A percentile compares a stretch with the other conserved stretches of the same genome.
Evolutionary conservation across 768 basidiomycete species (phyloP).

Genomic region (Pulveroboletus frians): DNA sequence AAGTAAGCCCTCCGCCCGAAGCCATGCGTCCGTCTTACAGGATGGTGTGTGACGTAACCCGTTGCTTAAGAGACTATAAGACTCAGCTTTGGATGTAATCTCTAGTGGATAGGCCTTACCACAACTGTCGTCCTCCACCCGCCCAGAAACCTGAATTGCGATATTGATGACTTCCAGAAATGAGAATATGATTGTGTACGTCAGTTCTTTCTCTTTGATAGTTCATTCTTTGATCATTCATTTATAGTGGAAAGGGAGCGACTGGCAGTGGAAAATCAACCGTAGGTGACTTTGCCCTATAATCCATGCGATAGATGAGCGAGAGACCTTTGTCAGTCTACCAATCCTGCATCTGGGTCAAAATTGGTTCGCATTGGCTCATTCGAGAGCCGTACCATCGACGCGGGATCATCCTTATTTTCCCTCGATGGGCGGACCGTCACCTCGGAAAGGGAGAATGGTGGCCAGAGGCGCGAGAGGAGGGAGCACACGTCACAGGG

Average conservation of each 20-base stretch:
- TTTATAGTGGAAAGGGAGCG: conserved; percentile 22
- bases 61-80: neutral
- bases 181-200: conserved; percentile 20
- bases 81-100: neutral
- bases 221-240: neutral
- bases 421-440: conserved; percentile 36
- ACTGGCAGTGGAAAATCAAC: conserved; percentile 24
- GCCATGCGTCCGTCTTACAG: neutral
- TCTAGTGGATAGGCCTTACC: neutral
- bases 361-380: conserved; percentile 17
- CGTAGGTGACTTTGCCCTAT: conserved; percentile 4
- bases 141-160: neutral
- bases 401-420: conserved; percentile 35
- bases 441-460: neutral
- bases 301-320: neutral
- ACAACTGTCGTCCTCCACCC: neutral
- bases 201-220: neutral
- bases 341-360: conserved; percentile 19
- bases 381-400: conserved; percentile 23
- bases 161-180: conserved; percentile 5
- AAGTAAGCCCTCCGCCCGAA: conserved; percentile 1
- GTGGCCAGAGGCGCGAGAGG: neutral
- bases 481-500: no score
- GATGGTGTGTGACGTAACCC: neutral
- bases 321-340: conserved; percentile 9